Base-by-base conservation (phyloP, 768 basidiomycete genomes). In the Rhodotorula kratochvilovae region DNA sequence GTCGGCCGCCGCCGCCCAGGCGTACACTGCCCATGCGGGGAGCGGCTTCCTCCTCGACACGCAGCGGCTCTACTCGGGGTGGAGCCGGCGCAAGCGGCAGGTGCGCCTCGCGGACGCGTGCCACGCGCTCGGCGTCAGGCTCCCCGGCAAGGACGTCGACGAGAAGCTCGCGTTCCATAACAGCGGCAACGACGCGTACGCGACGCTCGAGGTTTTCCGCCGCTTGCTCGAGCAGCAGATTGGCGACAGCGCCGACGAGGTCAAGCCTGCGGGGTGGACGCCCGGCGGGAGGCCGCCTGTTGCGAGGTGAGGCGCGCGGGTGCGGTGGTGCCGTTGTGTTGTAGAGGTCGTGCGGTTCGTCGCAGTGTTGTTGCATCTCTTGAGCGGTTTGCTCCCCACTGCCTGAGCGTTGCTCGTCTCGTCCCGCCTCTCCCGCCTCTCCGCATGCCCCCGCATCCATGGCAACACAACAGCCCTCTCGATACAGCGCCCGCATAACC, bases 41-140 rank as follows among this genome's bases (percentile, higher is more conserved):
- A 16, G 7, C 25, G 31, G 21, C 10, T 69, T 55, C 48, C 33
- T 73, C 29, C 61, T 73, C 56, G 72, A 73, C 39, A 69, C 72
- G 35, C 72, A 73, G 46, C 16, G 33, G 5, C 50, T 73, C 35
- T 69, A 33, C 57, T 46, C 56, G 2, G 72, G 72, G 17, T 63
- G 19, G 39, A 36, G 58, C 42, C 39, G 72, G 8, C 42, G 51
- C 31, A 73, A 73, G 64, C 63, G 88, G 78, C 83, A 84, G 54
- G 81, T 85, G 58, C 81, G 82, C 2, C 84, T 94, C 31, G 85
- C 85, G 70, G 85, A 86, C 50, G 83, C 87, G 42, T 89, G 88
- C 79, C 81, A 82, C 57, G 85, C 87, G 62, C 83, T 93, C 31
- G 84, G 86, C 61, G 83, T 91, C 61, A 72, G 81, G 5, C n/a